Conservation (phyloP, 75 land plant genomes). For the Pseudotsuga menziesii region DNA sequence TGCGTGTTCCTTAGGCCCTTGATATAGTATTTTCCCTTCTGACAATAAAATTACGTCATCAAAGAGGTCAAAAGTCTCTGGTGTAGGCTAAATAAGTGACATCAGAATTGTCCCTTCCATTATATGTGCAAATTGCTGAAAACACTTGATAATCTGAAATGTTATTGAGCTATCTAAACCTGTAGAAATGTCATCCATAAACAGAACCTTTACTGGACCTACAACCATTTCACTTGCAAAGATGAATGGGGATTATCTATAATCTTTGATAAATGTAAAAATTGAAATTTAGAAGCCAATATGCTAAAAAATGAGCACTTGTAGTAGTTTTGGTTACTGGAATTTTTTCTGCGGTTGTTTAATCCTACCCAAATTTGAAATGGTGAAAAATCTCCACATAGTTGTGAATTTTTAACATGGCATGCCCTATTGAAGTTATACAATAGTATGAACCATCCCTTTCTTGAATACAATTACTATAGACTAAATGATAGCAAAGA, state of each 20-base stretch:
- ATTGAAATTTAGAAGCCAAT: background rate
- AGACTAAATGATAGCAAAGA: background rate
- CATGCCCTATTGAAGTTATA: no score
- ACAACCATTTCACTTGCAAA: constrained; percentile 23
- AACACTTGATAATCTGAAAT: constrained; percentile 51
- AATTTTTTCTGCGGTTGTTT: background rate
- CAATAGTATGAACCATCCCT: background rate
- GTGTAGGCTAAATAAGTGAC: constrained; percentile 67
- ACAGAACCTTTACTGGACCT: constrained; percentile 17
- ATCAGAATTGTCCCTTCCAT: constrained; percentile 40
- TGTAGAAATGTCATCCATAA: constrained; percentile 44
- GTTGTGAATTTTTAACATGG: background rate
- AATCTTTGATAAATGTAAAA: background rate
- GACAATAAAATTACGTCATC: constrained; percentile 52
- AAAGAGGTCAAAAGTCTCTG: constrained; percentile 57
- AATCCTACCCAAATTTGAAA: background rate
- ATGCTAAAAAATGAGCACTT: background rate
- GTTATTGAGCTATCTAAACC: constrained; percentile 70
- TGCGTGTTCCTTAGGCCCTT: constrained; percentile 27
- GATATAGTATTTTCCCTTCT: constrained; percentile 52
- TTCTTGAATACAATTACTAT: background rate
- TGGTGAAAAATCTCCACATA: no score
- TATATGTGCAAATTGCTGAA: constrained; percentile 49
- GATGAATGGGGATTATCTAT: background rate
- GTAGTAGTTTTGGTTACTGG: background rate